phyloP scores from a whole-genome alignment of 2,329 filamentous ascomycete genomes.

The Colletotrichum shisoi region DNA sequence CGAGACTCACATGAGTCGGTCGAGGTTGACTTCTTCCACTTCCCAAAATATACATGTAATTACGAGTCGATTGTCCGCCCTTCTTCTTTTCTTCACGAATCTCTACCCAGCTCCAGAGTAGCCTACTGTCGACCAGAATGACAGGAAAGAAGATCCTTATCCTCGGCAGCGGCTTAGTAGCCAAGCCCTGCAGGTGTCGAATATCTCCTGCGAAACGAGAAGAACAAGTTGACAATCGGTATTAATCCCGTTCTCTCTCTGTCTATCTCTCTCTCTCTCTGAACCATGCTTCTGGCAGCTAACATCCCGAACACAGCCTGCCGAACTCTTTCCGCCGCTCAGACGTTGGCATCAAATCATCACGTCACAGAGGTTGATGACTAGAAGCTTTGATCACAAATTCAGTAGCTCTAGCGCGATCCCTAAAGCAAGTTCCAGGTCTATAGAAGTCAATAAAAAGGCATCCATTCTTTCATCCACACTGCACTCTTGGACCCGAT shows the following conservation, averaged over 20 bases:
- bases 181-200: conserved; percentile 41
- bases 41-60: background rate
- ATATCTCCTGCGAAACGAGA: conserved; percentile 35
- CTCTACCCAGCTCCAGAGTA: background rate
- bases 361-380: background rate
- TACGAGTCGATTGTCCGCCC: background rate
- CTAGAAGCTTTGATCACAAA: background rate
- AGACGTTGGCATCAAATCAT: background rate
- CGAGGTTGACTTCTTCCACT: background rate
- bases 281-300: background rate
- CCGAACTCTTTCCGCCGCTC: conserved; percentile 29
- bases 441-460: background rate
- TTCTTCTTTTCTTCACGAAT: background rate
- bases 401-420: background rate
- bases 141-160: conserved; percentile 38
- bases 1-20: background rate
- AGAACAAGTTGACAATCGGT: conserved; percentile 40
- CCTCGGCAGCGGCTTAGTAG: conserved; percentile 39
- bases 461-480: too few species aligned
- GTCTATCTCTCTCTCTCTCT: too few species aligned
- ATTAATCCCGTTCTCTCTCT: background rate
- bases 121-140: background rate
- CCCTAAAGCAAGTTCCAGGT: background rate
- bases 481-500: too few species aligned
- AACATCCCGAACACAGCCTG: conserved; percentile 24